Conservation (phyloP, 805 yeast genomes). For the Yarrowia divulgata region DNA sequence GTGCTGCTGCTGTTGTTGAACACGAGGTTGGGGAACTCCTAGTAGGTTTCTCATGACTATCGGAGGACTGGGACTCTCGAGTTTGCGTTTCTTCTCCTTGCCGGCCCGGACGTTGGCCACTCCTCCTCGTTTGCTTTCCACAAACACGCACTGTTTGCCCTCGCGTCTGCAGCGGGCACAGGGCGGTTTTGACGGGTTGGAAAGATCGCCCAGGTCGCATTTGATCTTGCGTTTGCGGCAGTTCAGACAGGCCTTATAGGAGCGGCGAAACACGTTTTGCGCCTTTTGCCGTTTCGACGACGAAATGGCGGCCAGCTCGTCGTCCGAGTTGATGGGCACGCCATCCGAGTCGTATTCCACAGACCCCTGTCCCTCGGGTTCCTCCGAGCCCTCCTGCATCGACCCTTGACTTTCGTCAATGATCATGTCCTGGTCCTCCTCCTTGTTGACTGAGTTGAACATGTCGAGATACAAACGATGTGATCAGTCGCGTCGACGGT, state of each 20-base stretch:
- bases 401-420: constrained; percentile 1
- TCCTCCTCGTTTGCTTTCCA: constrained; percentile 65
- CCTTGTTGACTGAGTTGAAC: constrained; percentile 34
- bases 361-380: not conserved
- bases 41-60: not conserved
- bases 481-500: no score
- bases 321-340: constrained; percentile 3
- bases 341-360: constrained; percentile 30
- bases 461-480: not conserved
- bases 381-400: constrained; percentile 24
- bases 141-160: constrained; percentile 77
- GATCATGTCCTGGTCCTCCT: constrained; percentile 12
- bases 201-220: constrained; percentile 83
- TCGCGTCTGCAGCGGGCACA: constrained; percentile 88
- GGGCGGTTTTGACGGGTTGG: constrained; percentile 76
- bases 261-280: constrained; percentile 58
- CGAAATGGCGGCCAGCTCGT: constrained; percentile 26
- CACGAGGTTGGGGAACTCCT: not conserved
- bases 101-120: constrained; percentile 52
- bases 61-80: constrained; percentile 33
- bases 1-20: not conserved
- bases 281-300: constrained; percentile 34
- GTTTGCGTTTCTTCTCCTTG: constrained; percentile 42
- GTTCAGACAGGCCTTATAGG: constrained; percentile 83
- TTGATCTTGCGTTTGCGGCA: constrained; percentile 85